Percentiles rank a stretch among this genome's conserved stretches.
These are phyloP conservation scores for Epichloe typhina DNA, from an alignment of 2,329 filamentous ascomycete species.

Conservation along the genomic window DNA sequence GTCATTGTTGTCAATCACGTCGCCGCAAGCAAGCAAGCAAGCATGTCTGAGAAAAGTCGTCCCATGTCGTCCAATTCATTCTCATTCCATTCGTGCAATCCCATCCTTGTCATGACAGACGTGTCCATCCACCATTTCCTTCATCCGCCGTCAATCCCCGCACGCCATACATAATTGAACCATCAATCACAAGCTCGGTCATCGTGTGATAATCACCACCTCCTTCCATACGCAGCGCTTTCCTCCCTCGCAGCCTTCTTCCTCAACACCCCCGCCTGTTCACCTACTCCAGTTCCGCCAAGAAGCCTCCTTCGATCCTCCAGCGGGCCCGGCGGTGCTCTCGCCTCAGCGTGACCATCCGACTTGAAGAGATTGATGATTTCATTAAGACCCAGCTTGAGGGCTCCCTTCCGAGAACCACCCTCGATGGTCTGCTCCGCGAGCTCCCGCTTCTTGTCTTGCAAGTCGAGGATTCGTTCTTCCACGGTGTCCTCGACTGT, in stretches of 20 bases:
- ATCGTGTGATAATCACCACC: slow-evolving; percentile 20
- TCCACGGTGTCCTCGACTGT: slow-evolving; percentile 81
- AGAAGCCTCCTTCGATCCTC: slow-evolving; percentile 1
- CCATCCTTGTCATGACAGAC: too few relatives aligned
- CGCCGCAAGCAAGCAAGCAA: too few relatives aligned
- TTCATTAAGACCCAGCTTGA: slow-evolving; percentile 85
- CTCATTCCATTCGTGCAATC: too few relatives aligned
- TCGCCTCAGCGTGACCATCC: slow-evolving; percentile 27
- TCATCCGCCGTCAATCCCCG: too few relatives aligned
- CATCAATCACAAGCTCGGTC: neutral
- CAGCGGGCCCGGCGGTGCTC: slow-evolving; percentile 5
- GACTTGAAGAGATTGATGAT: slow-evolving; percentile 81
- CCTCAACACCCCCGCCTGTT: slow-evolving; percentile 11
- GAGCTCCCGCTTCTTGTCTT: slow-evolving; percentile 84
- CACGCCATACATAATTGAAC: neutral
- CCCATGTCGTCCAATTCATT: too few relatives aligned
- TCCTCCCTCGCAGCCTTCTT: slow-evolving; percentile 21
- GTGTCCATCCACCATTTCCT: too few relatives aligned
- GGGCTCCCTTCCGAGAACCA: slow-evolving; percentile 54
- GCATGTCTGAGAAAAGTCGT: too few relatives aligned
- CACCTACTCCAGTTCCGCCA: slow-evolving; percentile 1
- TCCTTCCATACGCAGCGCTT: slow-evolving; percentile 26
- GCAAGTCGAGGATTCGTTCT: slow-evolving; percentile 84
- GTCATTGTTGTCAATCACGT: too few relatives aligned
- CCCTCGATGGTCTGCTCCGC: slow-evolving; percentile 87